These are phyloP conservation scores for Patellifolia procumbens DNA, from an alignment of 179 eudicot species.

Conservation along the genomic window DNA sequence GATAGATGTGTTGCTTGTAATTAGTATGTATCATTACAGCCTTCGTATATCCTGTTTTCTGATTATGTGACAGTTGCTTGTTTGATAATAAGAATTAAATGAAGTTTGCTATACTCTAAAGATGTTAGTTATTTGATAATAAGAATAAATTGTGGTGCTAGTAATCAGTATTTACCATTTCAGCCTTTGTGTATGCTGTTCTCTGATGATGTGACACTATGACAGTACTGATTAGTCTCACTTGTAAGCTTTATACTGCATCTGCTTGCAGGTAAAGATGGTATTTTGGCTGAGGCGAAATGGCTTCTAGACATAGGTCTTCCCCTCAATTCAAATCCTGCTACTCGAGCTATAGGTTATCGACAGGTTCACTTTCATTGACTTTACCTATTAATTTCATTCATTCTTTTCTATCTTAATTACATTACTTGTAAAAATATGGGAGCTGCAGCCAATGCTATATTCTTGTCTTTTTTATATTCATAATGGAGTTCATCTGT, in stretches of 20 bases:
- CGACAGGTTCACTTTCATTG: slow-evolving; percentile 58
- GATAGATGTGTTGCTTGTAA: no score
- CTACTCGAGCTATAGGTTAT: slow-evolving; percentile 96
- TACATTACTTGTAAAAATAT: background rate
- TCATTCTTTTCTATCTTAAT: background rate
- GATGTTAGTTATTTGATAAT: background rate
- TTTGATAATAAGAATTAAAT: no score
- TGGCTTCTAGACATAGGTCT: slow-evolving; percentile 95
- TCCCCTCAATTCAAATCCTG: slow-evolving; percentile 87
- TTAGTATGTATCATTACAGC: no score
- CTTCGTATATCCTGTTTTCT: no score
- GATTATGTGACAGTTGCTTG: no score
- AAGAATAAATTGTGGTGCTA: background rate
- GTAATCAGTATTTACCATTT: background rate
- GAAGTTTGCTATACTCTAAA: no score
- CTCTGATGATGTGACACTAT: background rate
- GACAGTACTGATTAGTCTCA: background rate
- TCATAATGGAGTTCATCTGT: background rate
- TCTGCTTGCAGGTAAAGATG: slow-evolving; percentile 56
- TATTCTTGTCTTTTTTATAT: background rate
- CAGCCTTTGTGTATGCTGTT: no score
- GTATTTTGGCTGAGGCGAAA: slow-evolving; percentile 80
- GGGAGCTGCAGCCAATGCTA: background rate
- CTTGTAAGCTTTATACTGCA: slow-evolving; percentile 15
- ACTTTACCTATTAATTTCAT: slow-evolving; percentile 1